Conservation (phyloP, 106 monocot genomes). For the Amphibolis antarctica region DNA sequence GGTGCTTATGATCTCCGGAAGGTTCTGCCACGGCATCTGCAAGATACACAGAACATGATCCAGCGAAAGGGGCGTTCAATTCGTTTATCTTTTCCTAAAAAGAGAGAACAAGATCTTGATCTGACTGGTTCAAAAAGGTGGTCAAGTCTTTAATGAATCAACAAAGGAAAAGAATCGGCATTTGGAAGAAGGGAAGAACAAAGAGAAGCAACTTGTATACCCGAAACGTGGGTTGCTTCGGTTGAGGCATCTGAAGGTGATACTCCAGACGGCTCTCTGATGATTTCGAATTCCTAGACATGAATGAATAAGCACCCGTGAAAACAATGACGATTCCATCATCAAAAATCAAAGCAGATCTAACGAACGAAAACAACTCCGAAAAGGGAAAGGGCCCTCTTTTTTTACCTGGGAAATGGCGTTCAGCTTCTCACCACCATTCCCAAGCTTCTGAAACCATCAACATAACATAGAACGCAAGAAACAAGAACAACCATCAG, state of each 20-base stretch:
- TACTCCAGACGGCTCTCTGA: constrained; percentile 30
- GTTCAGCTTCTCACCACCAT: constrained; percentile 1
- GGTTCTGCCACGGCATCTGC: neutral
- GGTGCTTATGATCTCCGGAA: constrained; percentile 9
- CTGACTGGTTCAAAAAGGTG: neutral
- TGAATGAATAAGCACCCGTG: neutral
- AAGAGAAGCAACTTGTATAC: too few relatives aligned
- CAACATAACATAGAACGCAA: neutral
- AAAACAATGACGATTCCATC: neutral
- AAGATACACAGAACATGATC: neutral
- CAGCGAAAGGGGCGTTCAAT: neutral
- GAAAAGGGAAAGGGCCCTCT: neutral
- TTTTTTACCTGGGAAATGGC: constrained; percentile 11
- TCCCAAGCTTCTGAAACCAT: constrained; percentile 11
- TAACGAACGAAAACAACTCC: neutral
- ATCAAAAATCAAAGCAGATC: too few relatives aligned
- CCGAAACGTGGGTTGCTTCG: neutral
- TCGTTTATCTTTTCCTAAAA: neutral
- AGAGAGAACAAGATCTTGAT: neutral
- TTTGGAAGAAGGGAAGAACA: too few relatives aligned
- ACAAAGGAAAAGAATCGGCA: neutral
- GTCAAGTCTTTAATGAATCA: too few relatives aligned
- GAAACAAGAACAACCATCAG: neutral
- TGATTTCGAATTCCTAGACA: constrained; percentile 19
- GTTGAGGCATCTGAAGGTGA: constrained; percentile 11